phyloP scores from a whole-genome alignment of 257 asterid species.

The Orobanche coerulescens region DNA sequence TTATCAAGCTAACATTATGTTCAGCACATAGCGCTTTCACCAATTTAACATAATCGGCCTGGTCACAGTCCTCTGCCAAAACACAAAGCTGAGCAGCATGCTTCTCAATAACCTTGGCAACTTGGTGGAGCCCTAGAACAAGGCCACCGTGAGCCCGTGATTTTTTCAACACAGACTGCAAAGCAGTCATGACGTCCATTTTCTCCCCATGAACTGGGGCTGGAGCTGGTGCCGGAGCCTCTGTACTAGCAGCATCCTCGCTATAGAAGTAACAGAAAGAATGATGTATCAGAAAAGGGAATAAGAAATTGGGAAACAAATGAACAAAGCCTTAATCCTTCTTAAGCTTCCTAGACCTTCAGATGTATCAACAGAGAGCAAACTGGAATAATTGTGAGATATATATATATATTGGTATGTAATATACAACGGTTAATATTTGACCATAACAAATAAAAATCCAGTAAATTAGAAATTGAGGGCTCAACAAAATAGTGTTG shows the following conservation, averaged over 20 bases:
- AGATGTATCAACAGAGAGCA: neutral
- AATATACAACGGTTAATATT: too few species aligned
- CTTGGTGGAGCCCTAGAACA: slow-evolving; percentile 56
- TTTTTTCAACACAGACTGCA: slow-evolving; percentile 56
- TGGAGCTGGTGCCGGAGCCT: slow-evolving; percentile 27
- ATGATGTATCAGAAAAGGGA: neutral
- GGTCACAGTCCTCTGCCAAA: slow-evolving; percentile 65
- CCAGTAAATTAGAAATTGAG: neutral
- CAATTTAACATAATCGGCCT: slow-evolving; percentile 55
- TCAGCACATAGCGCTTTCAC: slow-evolving; percentile 72
- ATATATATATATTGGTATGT: too few species aligned
- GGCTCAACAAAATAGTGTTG: too few species aligned
- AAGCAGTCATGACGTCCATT: slow-evolving; percentile 54
- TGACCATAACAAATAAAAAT: neutral
- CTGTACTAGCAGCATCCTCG: slow-evolving; percentile 38
- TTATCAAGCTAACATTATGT: slow-evolving; percentile 55
- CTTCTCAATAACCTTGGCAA: slow-evolving; percentile 63
- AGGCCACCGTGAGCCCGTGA: slow-evolving; percentile 69
- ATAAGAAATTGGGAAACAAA: neutral
- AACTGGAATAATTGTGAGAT: too few species aligned
- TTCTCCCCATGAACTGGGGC: slow-evolving; percentile 56
- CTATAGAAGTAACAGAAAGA: slow-evolving; percentile 14
- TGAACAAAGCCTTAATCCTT: neutral
- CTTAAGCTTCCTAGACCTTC: neutral
- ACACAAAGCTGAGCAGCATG: slow-evolving; percentile 68